Conservation (phyloP, 73 alveolate species). For the Blepharisma japonicum region DNA sequence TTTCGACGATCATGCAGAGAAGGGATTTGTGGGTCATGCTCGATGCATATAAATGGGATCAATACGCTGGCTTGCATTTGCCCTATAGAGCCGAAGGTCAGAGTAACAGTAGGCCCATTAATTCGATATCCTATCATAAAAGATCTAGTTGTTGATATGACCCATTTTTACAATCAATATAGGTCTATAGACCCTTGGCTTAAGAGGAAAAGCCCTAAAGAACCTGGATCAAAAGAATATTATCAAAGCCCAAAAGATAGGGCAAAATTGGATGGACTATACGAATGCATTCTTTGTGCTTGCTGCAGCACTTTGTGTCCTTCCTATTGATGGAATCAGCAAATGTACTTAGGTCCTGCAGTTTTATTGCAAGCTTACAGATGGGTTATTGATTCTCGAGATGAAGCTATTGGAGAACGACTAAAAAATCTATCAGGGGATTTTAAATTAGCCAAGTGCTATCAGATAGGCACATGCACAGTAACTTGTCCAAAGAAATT, state of each 20-base stretch:
- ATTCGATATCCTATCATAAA: conserved; percentile 89
- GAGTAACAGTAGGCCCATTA: conserved; percentile 70
- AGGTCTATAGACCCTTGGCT: conserved; percentile 94
- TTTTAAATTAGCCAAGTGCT: conserved; percentile 77
- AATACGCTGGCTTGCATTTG: conserved; percentile 88
- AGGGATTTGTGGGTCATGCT: conserved; percentile 98
- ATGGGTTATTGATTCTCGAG: conserved; percentile 96
- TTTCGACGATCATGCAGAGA: conserved; percentile 94
- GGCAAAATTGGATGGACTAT: conserved; percentile 77
- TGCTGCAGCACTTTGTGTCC: conserved; percentile 96
- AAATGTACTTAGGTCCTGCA: conserved; percentile 96
- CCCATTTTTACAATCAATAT: conserved; percentile 95
- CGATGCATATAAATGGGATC: conserved; percentile 94
- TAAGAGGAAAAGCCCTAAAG: conserved; percentile 90
- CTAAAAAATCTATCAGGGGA: conserved; percentile 83
- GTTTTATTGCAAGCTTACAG: conserved; percentile 86
- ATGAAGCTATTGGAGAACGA: conserved; percentile 90
- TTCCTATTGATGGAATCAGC: conserved; percentile 97
- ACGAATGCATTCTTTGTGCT: conserved; percentile 94
- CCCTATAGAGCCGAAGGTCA: not conserved
- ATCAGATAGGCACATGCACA: conserved; percentile 87
- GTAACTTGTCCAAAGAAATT: conserved; percentile 81
- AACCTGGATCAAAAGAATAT: conserved; percentile 84
- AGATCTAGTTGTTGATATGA: conserved; percentile 95
- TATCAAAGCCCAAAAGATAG: conserved; percentile 86